Base-by-base conservation (phyloP, 306 rosid genomes). In the Rosa rugosa region DNA sequence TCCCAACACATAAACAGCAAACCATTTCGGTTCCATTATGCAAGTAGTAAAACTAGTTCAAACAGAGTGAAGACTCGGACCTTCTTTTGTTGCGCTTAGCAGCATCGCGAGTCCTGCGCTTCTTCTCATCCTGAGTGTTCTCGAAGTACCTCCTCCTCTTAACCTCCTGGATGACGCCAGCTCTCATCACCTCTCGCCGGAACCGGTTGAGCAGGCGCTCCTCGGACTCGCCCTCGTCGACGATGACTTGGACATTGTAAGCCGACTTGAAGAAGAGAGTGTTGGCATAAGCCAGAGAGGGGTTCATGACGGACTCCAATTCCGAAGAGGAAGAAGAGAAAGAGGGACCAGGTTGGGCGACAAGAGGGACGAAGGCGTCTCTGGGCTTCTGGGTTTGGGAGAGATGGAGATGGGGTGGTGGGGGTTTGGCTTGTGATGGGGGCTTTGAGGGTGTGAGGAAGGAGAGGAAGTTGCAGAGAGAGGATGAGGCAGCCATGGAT, bases 21-120 rank as follows among this genome's bases (percentile, higher is more conserved):
- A 31, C 36, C 36, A 31, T 31, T 31, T 31, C 3, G 36, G 36
- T 31, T 31, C 36, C 36, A 31, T 31, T 31, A 31, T 31, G 36
- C 56, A 50, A 12, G n/a, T 17, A 13, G 5, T 16, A 50, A 11
- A 46, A 38, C 7, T 8, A 56, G 12, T 54, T 56, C 4, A 6
- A 0, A 31, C n/a, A 22, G 34, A 20, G 14, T 8, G 5, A 17
- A 53, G 59, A 1, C 22, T 53, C 23, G 0, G 1, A 92, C 97
- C 96, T 93, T 76, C 92, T 85, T 14, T 89, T 83, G 50, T 90
- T 95, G 62, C 99, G 94, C 81, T 87, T 90, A 34, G 99, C 94
- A 75, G 96, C 94, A n/a, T 95, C 99, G 4, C 97, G 92, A 11
- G 73, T 1, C 83, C 71, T 88, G 40, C 98, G 94, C 80, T 93